Conservation (phyloP, 78 protist genomes). For the Dictyostelium capitatum region DNA sequence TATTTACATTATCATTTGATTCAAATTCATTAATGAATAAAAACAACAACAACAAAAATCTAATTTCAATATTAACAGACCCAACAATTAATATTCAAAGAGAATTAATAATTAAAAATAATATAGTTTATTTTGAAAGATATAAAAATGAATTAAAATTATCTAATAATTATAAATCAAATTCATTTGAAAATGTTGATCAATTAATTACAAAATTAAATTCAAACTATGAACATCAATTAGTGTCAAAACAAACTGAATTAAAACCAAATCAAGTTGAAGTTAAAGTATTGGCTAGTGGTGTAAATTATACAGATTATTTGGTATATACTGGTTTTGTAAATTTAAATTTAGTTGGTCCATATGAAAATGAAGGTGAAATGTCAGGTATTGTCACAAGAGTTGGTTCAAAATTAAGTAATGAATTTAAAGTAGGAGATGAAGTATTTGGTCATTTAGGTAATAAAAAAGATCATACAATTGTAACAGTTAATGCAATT, state of each 20-base stretch:
- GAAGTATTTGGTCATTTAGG: not conserved
- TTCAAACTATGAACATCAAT: not conserved
- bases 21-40: too few relatives aligned
- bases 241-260: not conserved
- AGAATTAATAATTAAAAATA: too few relatives aligned
- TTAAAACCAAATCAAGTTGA: slow-evolving; percentile 39
- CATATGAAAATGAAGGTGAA: not conserved
- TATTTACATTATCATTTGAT: too few relatives aligned
- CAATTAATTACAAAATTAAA: too few relatives aligned
- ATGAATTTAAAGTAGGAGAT: slow-evolving; percentile 31
- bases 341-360: not conserved
- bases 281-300: slow-evolving; percentile 35
- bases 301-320: slow-evolving; percentile 58
- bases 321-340: slow-evolving; percentile 34
- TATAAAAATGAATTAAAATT: too few relatives aligned
- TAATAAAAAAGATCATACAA: not conserved
- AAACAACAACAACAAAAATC: too few relatives aligned
- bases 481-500: not conserved
- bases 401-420: not conserved
- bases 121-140: too few relatives aligned
- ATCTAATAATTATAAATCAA: too few relatives aligned
- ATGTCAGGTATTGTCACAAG: slow-evolving; percentile 21
- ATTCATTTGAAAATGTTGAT: too few relatives aligned
- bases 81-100: too few relatives aligned
- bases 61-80: too few relatives aligned